Evolutionary conservation across 108 stramenopile genomes (phyloP).

Genomic region (Skeletonema potamos): DNA sequence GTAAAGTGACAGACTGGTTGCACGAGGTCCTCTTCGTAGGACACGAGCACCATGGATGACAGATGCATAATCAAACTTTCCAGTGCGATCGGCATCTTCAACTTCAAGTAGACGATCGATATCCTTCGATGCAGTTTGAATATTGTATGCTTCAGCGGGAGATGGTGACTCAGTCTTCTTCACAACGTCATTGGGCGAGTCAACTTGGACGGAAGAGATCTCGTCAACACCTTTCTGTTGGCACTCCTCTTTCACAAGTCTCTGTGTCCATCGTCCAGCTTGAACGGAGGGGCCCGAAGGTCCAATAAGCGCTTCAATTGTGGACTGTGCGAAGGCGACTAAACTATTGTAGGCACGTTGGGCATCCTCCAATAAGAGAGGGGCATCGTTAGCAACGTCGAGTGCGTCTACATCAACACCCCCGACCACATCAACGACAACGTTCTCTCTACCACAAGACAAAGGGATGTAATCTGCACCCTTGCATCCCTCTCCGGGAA

Average conservation of each 20-base stretch:
- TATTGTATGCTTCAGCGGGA: conserved; percentile 13
- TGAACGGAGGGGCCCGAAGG: conserved; percentile 7
- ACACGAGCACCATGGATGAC: conserved; percentile 61
- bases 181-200: conserved; percentile 5
- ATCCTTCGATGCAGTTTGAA: conserved; percentile 22
- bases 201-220: background rate
- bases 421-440: conserved; percentile 11
- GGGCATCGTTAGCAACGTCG: conserved; percentile 31
- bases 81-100: conserved; percentile 71
- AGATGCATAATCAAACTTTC: conserved; percentile 66
- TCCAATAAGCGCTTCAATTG: conserved; percentile 8
- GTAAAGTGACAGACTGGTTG: conserved; percentile 67
- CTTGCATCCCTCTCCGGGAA: conserved; percentile 39
- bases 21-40: conserved; percentile 53
- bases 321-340: conserved; percentile 21
- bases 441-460: background rate
- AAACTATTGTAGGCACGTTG: conserved; percentile 20
- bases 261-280: conserved; percentile 27
- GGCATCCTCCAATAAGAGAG: conserved; percentile 31
- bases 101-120: conserved; percentile 57
- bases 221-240: conserved; percentile 22
- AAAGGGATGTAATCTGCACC: conserved; percentile 26
- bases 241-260: conserved; percentile 41
- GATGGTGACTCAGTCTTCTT: background rate
- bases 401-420: conserved; percentile 27